Percentiles rank a stretch among this genome's conserved stretches.
phyloP scores from a whole-genome alignment of 345 rosid genomes.

The Acer yangbiense region DNA sequence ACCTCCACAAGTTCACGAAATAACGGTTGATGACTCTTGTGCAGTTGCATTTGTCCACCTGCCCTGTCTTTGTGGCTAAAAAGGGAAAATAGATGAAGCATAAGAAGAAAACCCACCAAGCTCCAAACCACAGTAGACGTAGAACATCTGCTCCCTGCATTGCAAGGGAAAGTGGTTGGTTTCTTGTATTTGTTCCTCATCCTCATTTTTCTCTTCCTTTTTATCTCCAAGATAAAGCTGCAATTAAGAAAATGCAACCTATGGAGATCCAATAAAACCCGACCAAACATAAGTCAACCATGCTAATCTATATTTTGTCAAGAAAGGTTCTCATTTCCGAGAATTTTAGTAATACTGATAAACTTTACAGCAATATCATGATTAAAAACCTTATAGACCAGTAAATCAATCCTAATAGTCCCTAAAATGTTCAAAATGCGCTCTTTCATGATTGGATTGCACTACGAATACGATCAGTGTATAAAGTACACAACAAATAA shows the following conservation, averaged over 20 bases:
- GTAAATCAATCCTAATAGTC: not conserved
- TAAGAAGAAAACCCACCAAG: slow-evolving; percentile 66
- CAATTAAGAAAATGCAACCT: slow-evolving; percentile 53
- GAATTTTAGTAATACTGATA: not conserved
- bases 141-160: slow-evolving; percentile 79
- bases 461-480: slow-evolving; percentile 1
- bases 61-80: slow-evolving; percentile 41
- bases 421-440: slow-evolving; percentile 18
- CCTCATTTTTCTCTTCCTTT: slow-evolving; percentile 63
- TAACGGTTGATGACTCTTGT: slow-evolving; percentile 38
- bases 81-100: slow-evolving; percentile 59
- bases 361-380: not conserved
- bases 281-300: slow-evolving; percentile 31
- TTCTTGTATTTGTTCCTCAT: slow-evolving; percentile 78
- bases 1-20: slow-evolving; percentile 70
- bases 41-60: slow-evolving; percentile 42
- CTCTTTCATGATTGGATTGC: slow-evolving; percentile 11
- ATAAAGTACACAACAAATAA: not conserved
- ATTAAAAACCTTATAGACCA: slow-evolving; percentile 3
- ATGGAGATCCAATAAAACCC: slow-evolving; percentile 42
- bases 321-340: slow-evolving; percentile 1
- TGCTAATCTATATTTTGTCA: slow-evolving; percentile 18
- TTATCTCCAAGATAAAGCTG: slow-evolving; percentile 63
- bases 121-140: slow-evolving; percentile 58
- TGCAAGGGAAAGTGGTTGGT: slow-evolving; percentile 67